Evolutionary conservation across 1,139 yeast species (phyloP).

Genomic region (Candida labiduridarum): DNA sequence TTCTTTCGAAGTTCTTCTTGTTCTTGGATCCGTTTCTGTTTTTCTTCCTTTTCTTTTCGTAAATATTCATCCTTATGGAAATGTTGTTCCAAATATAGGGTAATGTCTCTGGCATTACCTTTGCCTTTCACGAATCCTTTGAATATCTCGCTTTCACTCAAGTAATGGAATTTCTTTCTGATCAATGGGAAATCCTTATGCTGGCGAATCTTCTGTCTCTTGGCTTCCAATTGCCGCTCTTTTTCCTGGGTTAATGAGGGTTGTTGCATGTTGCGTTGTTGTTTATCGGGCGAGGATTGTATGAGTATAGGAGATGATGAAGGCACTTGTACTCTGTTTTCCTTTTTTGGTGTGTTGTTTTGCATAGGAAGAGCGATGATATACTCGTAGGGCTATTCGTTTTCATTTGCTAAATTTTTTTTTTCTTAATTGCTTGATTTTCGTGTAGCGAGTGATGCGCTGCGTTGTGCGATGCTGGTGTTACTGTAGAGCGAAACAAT

Average conservation of each 20-base stretch:
- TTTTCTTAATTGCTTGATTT: too few relatives aligned
- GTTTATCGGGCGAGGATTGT: conserved; percentile 25
- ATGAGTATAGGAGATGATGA: conserved; percentile 38
- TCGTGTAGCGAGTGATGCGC: too few relatives aligned
- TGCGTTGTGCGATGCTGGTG: too few relatives aligned
- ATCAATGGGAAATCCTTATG: conserved; percentile 53
- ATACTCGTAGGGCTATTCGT: too few relatives aligned
- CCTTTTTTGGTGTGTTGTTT: conserved; percentile 19
- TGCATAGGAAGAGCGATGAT: background rate
- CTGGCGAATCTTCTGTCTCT: conserved; percentile 42
- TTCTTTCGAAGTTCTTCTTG: conserved; percentile 20
- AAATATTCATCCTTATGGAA: conserved; percentile 31
- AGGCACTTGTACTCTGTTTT: conserved; percentile 36
- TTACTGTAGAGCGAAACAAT: too few relatives aligned
- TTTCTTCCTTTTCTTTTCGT: conserved; percentile 23
- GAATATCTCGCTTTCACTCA: conserved; percentile 54
- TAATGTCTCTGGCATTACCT: conserved; percentile 57
- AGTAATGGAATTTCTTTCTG: conserved; percentile 47
- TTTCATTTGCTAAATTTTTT: too few relatives aligned
- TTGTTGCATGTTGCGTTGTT: conserved; percentile 10
- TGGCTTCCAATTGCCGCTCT: conserved; percentile 34
- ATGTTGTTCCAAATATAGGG: conserved; percentile 48
- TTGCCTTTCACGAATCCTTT: conserved; percentile 64
- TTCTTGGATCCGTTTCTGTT: conserved; percentile 19
- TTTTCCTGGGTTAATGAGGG: conserved; percentile 25